These are phyloP conservation scores for Atkinsonella hypoxylon DNA, from an alignment of 2,329 filamentous ascomycete genomes.

Conservation along the genomic window DNA sequence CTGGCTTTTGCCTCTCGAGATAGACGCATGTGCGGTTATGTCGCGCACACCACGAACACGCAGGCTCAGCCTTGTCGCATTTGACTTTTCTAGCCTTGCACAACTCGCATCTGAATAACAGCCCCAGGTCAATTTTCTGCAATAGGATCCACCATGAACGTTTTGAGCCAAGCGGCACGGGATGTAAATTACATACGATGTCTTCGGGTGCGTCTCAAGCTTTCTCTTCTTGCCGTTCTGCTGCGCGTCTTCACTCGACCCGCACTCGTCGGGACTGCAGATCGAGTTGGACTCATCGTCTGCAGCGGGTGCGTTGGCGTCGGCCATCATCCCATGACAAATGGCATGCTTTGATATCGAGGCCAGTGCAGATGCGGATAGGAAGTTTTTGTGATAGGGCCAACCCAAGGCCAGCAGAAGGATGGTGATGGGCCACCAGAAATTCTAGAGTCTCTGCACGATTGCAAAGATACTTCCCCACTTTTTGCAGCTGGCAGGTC, in stretches of 20 bases:
- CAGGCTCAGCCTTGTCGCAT: constrained; percentile 41
- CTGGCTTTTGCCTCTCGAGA: constrained; percentile 59
- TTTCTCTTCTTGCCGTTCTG: constrained; percentile 26
- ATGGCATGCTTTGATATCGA: background rate
- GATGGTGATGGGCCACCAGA: no score
- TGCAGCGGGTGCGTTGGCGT: constrained; percentile 14
- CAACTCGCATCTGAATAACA: constrained; percentile 25
- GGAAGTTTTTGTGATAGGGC: constrained; percentile 1
- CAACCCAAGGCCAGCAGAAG: no score
- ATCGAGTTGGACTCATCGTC: constrained; percentile 25
- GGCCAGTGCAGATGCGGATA: background rate
- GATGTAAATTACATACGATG: constrained; percentile 23
- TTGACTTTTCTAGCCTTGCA: constrained; percentile 35
- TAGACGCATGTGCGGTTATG: constrained; percentile 58
- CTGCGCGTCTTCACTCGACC: constrained; percentile 23
- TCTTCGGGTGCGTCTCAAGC: constrained; percentile 29
- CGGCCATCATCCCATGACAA: constrained; percentile 8
- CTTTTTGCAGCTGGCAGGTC: no score
- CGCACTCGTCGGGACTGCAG: constrained; percentile 24
- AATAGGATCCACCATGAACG: background rate
- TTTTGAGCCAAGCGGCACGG: background rate
- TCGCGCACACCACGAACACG: constrained; percentile 60
- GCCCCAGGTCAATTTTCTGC: background rate
- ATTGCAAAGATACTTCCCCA: no score
- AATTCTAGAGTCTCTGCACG: no score